Conservation (phyloP, 352 stramenopile genomes). For the Pythium plurisporium region DNA sequence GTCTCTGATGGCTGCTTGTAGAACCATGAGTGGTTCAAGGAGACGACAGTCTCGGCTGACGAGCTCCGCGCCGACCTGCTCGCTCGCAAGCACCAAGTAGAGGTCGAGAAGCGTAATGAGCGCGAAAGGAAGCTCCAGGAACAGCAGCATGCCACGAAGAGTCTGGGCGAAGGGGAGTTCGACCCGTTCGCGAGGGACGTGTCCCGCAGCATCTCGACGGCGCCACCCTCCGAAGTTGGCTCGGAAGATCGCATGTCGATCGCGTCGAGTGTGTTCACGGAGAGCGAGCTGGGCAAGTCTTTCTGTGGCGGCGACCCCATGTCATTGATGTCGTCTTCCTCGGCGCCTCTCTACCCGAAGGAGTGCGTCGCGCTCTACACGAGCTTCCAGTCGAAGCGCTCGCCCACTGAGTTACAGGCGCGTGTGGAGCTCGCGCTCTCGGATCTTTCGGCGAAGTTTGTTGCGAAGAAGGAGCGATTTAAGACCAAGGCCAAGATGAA, state of each 20-base stretch:
- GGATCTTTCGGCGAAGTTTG: constrained; percentile 42
- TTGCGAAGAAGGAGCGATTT: constrained; percentile 59
- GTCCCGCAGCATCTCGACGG: constrained; percentile 33
- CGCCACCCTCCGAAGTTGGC: constrained; percentile 26
- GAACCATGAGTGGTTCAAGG: constrained; percentile 60
- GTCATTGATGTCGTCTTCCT: neutral
- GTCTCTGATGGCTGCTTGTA: constrained; percentile 22
- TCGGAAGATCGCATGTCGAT: constrained; percentile 30
- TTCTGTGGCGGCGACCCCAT: neutral
- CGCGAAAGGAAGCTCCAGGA: constrained; percentile 47
- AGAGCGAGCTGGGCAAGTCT: neutral
- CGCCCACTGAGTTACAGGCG: constrained; percentile 44
- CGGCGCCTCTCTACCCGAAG: constrained; percentile 49
- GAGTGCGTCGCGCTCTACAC: constrained; percentile 66
- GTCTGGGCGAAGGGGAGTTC: constrained; percentile 47
- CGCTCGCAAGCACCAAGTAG: constrained; percentile 55
- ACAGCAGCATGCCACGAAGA: constrained; percentile 40
- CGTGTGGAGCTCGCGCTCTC: constrained; percentile 49
- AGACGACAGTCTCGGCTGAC: constrained; percentile 34
- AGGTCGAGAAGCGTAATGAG: constrained; percentile 67
- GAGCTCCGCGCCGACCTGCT: constrained; percentile 51
- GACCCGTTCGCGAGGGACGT: constrained; percentile 53
- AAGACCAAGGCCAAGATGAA: constrained; percentile 71
- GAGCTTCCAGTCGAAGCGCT: constrained; percentile 57
- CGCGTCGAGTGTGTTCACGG: constrained; percentile 9